Conservation (phyloP, 371 early-diverging fungal species). For the Lichtheimia ramosa region DNA sequence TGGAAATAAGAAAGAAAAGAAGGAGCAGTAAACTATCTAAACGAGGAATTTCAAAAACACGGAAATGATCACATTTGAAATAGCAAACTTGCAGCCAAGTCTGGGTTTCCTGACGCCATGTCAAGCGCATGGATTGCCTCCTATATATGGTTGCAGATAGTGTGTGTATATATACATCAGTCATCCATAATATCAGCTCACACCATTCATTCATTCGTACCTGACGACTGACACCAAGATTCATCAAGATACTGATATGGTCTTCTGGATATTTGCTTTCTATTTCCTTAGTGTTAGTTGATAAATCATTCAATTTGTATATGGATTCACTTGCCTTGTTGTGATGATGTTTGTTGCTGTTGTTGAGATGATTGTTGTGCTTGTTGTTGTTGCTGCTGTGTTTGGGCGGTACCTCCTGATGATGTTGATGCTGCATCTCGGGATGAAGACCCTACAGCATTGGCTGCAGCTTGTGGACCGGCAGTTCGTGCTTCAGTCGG, state of each 20-base stretch:
- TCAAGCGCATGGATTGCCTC: constrained; percentile 83
- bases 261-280: constrained; percentile 35
- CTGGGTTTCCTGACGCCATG: constrained; percentile 80
- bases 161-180: not conserved
- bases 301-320: not conserved
- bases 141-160: constrained; percentile 24
- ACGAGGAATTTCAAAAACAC: not conserved
- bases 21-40: constrained; percentile 6
- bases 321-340: not conserved
- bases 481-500: constrained; percentile 39
- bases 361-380: constrained; percentile 8
- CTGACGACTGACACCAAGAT: constrained; percentile 47
- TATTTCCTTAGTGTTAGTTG: not conserved
- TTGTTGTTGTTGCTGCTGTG: constrained; percentile 1
- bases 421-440: constrained; percentile 14
- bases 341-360: not conserved
- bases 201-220: constrained; percentile 11
- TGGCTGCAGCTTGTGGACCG: constrained; percentile 26
- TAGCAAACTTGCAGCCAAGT: constrained; percentile 82
- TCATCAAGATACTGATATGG: constrained; percentile 34
- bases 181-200: not conserved
- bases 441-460: constrained; percentile 18
- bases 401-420: constrained; percentile 11
- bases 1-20: constrained; percentile 7
- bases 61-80: constrained; percentile 42